Base-by-base conservation (phyloP, 768 basidiomycete species). In the Leccinellum albellum region DNA sequence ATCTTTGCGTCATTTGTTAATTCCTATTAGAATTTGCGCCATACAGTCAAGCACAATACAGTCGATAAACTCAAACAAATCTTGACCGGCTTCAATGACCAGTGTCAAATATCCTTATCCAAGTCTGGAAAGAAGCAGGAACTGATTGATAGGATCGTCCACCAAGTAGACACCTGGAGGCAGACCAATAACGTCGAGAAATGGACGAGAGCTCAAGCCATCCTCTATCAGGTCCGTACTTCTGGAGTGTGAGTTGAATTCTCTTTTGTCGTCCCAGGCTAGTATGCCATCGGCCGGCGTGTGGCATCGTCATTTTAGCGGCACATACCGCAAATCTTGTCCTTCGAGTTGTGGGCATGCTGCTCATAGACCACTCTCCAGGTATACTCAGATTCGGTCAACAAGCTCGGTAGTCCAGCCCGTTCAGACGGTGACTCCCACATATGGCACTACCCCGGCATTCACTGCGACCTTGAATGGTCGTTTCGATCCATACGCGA, bases 91-190 rank as follows among this genome's bases (percentile, higher is more conserved):
- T 78, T 93, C 63, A 91, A 91, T 75, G 88, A 89, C 35, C 86
- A 91, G 70, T 91, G 90, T 66, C 74, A 75, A 53, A 82, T 83
- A 4, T 79, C 80, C 63, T 75, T 91, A 28, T 76, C 82, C 53
- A 91, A 89, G 72, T 79, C 88, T 12, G 91, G 91, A 26, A 92
- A 89, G 76, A 94, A 94, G 68, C 88, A 91, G 64, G 92, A 93
- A 32, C 81, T 93, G 48, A 91, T 92, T 67, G 88, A 91, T 69
- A 81, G 89, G 59, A 86, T 94, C 59, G 72, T 82, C 46, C 62
- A 64, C 8, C 75, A 79, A 59, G 72, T 93, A 63, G 85, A 88
- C 58, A 56, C 65, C 51, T 91, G 88, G 86, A 81, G 81, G 66
- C 69, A 70, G 51, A 69, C 73, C 1, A 82, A 81, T 66, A 75